Evolutionary conservation across 108 stramenopile species (phyloP).

Genomic region (Heterococcus sp.): DNA sequence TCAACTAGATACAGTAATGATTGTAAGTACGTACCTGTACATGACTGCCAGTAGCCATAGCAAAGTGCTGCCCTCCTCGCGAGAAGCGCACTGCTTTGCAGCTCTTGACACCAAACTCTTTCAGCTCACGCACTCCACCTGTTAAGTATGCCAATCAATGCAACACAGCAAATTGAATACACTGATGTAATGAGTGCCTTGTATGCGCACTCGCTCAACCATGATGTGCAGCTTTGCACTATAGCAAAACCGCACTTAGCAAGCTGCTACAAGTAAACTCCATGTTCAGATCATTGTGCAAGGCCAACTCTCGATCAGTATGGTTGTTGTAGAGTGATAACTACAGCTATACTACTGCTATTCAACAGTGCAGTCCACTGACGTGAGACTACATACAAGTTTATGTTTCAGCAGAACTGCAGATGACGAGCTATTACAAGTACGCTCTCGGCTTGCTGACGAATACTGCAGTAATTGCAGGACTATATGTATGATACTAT

Average conservation of each 20-base stretch:
- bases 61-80: slow-evolving; percentile 62
- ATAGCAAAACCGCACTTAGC: not conserved
- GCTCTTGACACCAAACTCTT: slow-evolving; percentile 50
- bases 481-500: not conserved
- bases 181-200: no score
- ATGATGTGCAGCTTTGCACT: not conserved
- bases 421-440: not conserved
- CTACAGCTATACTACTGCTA: not conserved
- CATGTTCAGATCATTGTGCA: no score
- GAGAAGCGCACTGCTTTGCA: slow-evolving; percentile 52
- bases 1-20: no score
- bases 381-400: not conserved
- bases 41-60: slow-evolving; percentile 50
- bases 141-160: not conserved
- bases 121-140: slow-evolving; percentile 27
- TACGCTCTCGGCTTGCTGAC: not conserved
- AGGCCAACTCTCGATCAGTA: no score
- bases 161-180: no score
- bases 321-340: not conserved
- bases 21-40: no score
- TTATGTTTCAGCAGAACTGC: no score
- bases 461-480: not conserved
- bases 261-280: no score
- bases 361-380: not conserved
- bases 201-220: not conserved